Base-by-base conservation (phyloP, 2,329 filamentous ascomycete species). In the Penicillium sp. region DNA sequence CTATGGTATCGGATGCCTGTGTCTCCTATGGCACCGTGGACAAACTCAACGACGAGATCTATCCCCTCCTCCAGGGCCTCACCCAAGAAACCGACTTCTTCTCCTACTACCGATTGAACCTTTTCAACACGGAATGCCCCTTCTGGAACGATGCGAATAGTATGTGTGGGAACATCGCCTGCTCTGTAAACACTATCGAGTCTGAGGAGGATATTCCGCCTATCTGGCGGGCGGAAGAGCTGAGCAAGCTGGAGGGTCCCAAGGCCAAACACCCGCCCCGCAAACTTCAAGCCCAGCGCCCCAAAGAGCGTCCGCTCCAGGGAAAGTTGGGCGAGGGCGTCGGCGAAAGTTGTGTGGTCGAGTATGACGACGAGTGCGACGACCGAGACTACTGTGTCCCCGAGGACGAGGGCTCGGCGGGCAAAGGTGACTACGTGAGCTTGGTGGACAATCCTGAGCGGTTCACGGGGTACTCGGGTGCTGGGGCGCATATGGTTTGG, bases 301-400 rank as follows among this genome's bases (percentile, higher is more conserved):
- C 77, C 42, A 84, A 83, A 3, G 73, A 87, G 60, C 80, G 82
- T 49, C 93, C 93, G 18, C 75, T 97, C 6, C 83, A 89, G 60
- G 92, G 92, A 13, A 80, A 84, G 61, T 73, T 98, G 7, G 93
- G 93, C 41, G 89, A 91, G 44, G 76, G 86, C 48, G 92, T 96
- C 0, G 90, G 89, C 45, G 93, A 98, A 75, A 95, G 89, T 69
- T 98, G 93, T 68, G 90, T 98, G 40, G 86, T 97, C 15, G 93
- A 98, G 73, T 95, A 95, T 66, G 92, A 97, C 64, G 92, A 96
- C 64, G 92, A 96, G 71, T 95, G 90, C 71, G 92, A 97, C 73
- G 88, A 96, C 59, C 82, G 93, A 57, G 93, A 98, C 68, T 98
- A 97, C 71, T 98, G 93, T 72, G 83, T 97, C 4, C 89, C 90